Conservation (phyloP, 306 rosid species). For the Comarum palustre region DNA sequence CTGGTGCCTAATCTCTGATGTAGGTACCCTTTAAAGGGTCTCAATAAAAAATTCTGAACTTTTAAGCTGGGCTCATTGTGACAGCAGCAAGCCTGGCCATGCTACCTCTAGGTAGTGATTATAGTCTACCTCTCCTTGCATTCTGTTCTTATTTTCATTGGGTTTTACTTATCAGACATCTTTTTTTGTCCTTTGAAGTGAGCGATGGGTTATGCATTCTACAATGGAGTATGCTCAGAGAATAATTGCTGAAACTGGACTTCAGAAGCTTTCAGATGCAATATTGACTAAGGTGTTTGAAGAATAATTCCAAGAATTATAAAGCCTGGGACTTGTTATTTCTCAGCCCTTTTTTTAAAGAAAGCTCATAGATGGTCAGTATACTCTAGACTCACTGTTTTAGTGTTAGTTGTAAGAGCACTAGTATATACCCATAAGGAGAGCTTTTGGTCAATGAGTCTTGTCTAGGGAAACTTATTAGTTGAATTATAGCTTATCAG, state of each 20-base stretch:
- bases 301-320: conserved; percentile 66
- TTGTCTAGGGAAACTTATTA: not conserved
- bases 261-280: conserved; percentile 63
- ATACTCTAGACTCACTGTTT: conserved; percentile 18
- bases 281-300: conserved; percentile 67
- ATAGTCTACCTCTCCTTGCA: not conserved
- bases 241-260: conserved; percentile 73
- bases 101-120: conserved; percentile 52
- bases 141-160: not conserved
- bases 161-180: not conserved
- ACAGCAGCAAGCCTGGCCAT: conserved; percentile 87
- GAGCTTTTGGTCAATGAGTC: not conserved
- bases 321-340: conserved; percentile 44
- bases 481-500: not conserved
- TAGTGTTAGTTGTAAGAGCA: conserved; percentile 8
- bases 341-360: conserved; percentile 58
- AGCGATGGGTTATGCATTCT: conserved; percentile 87
- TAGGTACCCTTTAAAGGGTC: conserved; percentile 74
- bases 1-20: conserved; percentile 30
- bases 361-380: conserved; percentile 94
- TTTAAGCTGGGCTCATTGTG: conserved; percentile 73
- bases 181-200: conserved; percentile 40
- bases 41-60: conserved; percentile 56
- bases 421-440: not conserved
- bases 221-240: conserved; percentile 70